Evolutionary conservation across 2,329 filamentous ascomycete species (phyloP), one percentile per base, ranked within the genome.

Genomic region (Pseudopithomyces chartarum): DNA sequence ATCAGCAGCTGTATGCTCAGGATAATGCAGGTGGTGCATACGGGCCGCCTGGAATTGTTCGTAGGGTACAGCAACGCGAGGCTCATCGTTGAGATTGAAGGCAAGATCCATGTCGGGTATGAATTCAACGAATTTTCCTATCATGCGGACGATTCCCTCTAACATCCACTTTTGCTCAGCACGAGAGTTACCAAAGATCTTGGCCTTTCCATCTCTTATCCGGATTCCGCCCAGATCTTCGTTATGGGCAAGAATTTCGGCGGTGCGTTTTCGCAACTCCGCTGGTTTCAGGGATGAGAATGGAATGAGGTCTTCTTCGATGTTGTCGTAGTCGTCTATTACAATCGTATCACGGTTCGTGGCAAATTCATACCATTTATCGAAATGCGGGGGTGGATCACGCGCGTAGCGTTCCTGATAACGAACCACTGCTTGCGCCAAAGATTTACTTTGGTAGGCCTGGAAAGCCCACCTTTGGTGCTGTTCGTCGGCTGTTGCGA

Each of bases 21-120:
- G 66, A 40, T 68, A 66, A 6, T 59, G 60, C 36, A 68, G 62
- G 3, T 64, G 65, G 12, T 70, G 64, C 15, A 63, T 58, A 6
- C 67, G 58, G 6, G 70, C 69, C 20, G 71, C 61, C 38, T 69
- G 66, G 13, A 70, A 49, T 32, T 66, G 65, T 32, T 70, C 59
- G 51, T 71, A 82, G 0, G 84, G 84, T 2, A 86, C 79, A 26
- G 82, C 81, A 11, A 87, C 81, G 11, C 85, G 80, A 45, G 80
- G 80, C 63, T 87, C 84, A 59, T 87, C 84, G 57, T 87, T 85
- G n/a, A 87, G 66, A 58, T 87, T 87, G 73, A 87, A 82, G 0
- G 82, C 84, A 36, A 88, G 69, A 63, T 87, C 85, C 85, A 88
- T 87, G 57, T 87, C 85, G 0, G 85, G 85, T 29, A 87, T 76